phyloP scores from a whole-genome alignment of 2,329 filamentous ascomycete genomes.

The Calonectria montana region DNA sequence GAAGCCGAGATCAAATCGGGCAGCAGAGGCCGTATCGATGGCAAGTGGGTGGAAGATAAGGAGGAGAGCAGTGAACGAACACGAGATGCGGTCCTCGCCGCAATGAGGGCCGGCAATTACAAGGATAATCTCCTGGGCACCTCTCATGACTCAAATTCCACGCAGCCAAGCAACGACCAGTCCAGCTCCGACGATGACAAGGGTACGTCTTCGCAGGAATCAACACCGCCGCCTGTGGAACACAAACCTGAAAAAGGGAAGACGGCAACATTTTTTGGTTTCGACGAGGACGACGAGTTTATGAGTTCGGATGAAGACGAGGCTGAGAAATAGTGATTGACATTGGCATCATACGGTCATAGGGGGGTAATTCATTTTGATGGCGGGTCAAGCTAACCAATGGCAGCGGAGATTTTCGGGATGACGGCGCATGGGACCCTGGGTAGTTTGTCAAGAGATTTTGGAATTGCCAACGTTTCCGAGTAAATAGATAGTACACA shows the following conservation, averaged over 20 bases:
- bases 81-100: conserved; percentile 77
- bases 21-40: conserved; percentile 78
- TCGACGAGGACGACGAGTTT: conserved; percentile 83
- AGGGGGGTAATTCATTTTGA: conserved; percentile 13
- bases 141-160: conserved; percentile 60
- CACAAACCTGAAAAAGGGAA: conserved; percentile 53
- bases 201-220: conserved; percentile 58
- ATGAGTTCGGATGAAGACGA: conserved; percentile 76
- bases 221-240: conserved; percentile 61
- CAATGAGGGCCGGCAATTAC: conserved; percentile 73
- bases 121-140: conserved; percentile 69
- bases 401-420: conserved; percentile 33
- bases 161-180: conserved; percentile 41
- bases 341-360: background rate
- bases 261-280: conserved; percentile 73
- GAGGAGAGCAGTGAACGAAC: conserved; percentile 90
- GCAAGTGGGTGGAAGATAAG: conserved; percentile 95
- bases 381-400: conserved; percentile 31
- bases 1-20: conserved; percentile 86
- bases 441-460: conserved; percentile 26
- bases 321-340: conserved; percentile 44
- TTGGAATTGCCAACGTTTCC: conserved; percentile 32
- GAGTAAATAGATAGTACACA: conserved; percentile 20
- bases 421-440: conserved; percentile 40
- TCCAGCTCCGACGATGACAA: conserved; percentile 52